Conservation (phyloP, 805 yeast genomes). For the Wickerhamomyces alni region DNA sequence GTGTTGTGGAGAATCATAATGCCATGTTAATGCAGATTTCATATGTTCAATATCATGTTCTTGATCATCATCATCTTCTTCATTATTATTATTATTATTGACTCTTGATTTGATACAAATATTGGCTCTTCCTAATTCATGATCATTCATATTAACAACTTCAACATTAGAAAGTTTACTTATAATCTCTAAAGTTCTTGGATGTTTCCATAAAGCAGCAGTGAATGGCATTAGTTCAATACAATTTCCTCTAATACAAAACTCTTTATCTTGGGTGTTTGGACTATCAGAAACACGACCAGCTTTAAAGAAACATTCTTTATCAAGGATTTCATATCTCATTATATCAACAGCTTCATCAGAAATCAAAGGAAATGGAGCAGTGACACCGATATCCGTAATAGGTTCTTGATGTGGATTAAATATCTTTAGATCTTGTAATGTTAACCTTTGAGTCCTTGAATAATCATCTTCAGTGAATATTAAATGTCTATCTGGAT, state of each 20-base stretch:
- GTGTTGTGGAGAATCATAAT: slow-evolving; percentile 53
- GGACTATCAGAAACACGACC: slow-evolving; percentile 38
- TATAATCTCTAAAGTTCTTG: slow-evolving; percentile 46
- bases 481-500: slow-evolving; percentile 31
- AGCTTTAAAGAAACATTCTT: slow-evolving; percentile 38
- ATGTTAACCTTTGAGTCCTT: slow-evolving; percentile 31
- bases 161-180: slow-evolving; percentile 44
- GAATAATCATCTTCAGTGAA: slow-evolving; percentile 32
- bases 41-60: slow-evolving; percentile 23
- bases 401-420: slow-evolving; percentile 37
- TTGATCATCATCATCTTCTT: slow-evolving; percentile 2
- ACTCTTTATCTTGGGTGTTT: slow-evolving; percentile 41
- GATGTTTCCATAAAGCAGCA: slow-evolving; percentile 53
- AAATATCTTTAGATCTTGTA: slow-evolving; percentile 43
- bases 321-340: slow-evolving; percentile 47
- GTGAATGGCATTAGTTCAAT: slow-evolving; percentile 44
- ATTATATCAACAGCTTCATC: slow-evolving; percentile 53
- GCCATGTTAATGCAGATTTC: slow-evolving; percentile 60
- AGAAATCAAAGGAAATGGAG: slow-evolving; percentile 56
- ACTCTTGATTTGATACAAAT: slow-evolving; percentile 33
- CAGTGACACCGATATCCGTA: slow-evolving; percentile 49
- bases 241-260: slow-evolving; percentile 45
- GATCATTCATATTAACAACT: slow-evolving; percentile 29
- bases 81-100: background rate
- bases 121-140: slow-evolving; percentile 47